Base-by-base conservation (phyloP, 768 basidiomycete genomes). In the Asterophora parasitica region DNA sequence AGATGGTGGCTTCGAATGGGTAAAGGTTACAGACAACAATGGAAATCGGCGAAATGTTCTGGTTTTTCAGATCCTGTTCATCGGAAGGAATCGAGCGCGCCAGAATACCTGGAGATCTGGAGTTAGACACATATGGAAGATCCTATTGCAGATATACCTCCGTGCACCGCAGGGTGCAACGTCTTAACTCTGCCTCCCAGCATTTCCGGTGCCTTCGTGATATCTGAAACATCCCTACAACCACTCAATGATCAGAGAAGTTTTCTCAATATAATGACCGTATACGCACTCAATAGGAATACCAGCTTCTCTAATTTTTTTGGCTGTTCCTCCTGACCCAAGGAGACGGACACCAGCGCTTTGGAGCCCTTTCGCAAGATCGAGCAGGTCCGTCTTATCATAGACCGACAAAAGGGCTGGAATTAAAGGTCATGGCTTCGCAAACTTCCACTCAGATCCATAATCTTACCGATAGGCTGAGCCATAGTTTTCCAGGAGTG, bases 1-100 rank as follows among this genome's bases (percentile, higher is more conserved):
- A 79, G 63, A 95, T 89, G 40, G 94, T 96, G 16, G 83, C 80
- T 27, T 88, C 82, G 72, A 99, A 99, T 0, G 96, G 96, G 73
- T 99, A 98, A 44, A 99, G 82, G 66, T 99, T 99, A 82, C 96
- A 99, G 52, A 96, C 93, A 48, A 99, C 95, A 72, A 99, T 87
- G 47, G 88, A 84, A 70, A 98, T 97, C 52, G 90, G 89, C 5
- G 88, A 81, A 67, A 99, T 98, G 49, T 73, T 74, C 61, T 95
- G 92, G 6, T 83, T 73, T 23, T 78, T 70, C 43, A 98, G 79
- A 65, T 99, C 96, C 45, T 78, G 74, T 55, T 92, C 79, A 68
- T 99, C 96, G 8, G 92, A 92, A 4, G 87, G 81, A 55, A 93
- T 95, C 43, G 85, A 78, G 15, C 96, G 85, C 4, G 96, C 93